These are phyloP conservation scores for Liriodendron chinense DNA, from an alignment of 164 flowering plant genomes.

Conservation along the genomic window DNA sequence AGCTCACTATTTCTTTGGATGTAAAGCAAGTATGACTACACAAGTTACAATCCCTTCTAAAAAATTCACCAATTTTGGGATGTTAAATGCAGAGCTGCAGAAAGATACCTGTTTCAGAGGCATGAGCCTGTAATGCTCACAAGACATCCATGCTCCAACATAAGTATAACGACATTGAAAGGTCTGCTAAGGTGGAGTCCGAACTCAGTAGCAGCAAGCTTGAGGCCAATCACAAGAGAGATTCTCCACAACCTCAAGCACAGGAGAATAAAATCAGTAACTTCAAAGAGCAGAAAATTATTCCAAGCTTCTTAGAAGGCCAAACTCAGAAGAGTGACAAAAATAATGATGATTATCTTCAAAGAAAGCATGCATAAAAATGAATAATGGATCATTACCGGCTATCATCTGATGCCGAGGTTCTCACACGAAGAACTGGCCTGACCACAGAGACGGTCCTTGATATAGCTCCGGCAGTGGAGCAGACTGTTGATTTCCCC, in stretches of 20 bases:
- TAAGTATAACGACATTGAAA: constrained; percentile 44
- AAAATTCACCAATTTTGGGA: not conserved
- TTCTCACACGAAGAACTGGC: constrained; percentile 77
- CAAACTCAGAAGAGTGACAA: not conserved
- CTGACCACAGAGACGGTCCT: constrained; percentile 73
- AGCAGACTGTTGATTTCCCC: constrained; percentile 44
- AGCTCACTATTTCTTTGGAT: too few species aligned
- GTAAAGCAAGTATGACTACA: too few species aligned
- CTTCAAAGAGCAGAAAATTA: not conserved
- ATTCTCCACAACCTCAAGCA: constrained; percentile 39
- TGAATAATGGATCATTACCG: constrained; percentile 31
- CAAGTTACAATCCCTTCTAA: not conserved
- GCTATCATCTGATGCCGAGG: constrained; percentile 22
- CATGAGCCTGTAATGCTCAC: constrained; percentile 62
- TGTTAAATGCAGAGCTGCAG: not conserved
- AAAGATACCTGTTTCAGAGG: constrained; percentile 44
- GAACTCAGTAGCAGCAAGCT: constrained; percentile 41
- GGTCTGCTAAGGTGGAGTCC: constrained; percentile 46
- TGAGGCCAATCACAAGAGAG: constrained; percentile 39
- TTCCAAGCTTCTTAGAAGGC: not conserved
- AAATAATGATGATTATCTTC: not conserved
- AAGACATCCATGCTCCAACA: constrained; percentile 55
- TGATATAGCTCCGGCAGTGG: constrained; percentile 62
- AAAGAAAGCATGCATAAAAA: constrained; percentile 4
- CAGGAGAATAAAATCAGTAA: constrained; percentile 13